Evolutionary conservation across 768 basidiomycete genomes (phyloP).

Genomic region (Roridomyces roridus): DNA sequence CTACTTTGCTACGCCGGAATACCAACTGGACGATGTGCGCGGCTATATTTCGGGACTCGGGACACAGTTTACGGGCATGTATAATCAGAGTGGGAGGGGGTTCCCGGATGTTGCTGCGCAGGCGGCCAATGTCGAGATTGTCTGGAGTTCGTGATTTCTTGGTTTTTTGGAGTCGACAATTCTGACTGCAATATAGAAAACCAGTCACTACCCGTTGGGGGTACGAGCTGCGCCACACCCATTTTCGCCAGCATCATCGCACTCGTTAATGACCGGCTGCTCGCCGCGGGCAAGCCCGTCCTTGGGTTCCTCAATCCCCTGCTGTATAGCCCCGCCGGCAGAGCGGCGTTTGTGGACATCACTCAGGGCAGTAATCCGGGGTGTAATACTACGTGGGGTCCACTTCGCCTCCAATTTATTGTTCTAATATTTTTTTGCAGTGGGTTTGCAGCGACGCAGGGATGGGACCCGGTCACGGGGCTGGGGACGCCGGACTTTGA

Average conservation of each 20-base stretch:
- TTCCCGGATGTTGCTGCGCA: conserved; percentile 44
- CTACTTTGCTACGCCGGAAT: conserved; percentile 18
- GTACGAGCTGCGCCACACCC: conserved; percentile 52
- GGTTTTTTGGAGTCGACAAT: too few relatives aligned
- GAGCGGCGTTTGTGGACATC: conserved; percentile 40
- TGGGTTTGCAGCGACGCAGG: too few relatives aligned
- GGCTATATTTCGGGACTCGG: conserved; percentile 36
- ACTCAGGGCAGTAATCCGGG: conserved; percentile 23
- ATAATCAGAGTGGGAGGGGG: conserved; percentile 36
- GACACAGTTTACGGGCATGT: conserved; percentile 35
- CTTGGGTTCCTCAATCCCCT: conserved; percentile 4
- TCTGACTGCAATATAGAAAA: not conserved
- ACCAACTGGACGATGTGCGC: conserved; percentile 36
- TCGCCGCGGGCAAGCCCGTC: conserved; percentile 30
- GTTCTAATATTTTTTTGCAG: too few relatives aligned
- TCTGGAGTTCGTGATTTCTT: conserved; percentile 33
- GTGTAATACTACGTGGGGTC: not conserved
- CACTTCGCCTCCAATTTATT: too few relatives aligned
- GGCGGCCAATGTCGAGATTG: conserved; percentile 23
- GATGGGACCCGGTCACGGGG: too few relatives aligned
- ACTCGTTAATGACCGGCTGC: conserved; percentile 48
- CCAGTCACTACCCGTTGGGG: too few relatives aligned
- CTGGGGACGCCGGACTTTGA: too few relatives aligned
- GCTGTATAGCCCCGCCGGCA: conserved; percentile 17
- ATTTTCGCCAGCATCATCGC: conserved; percentile 49